Percentiles rank a stretch among this genome's conserved stretches.
phyloP scores from a whole-genome alignment of 495 filamentous ascomycete genomes.

The Aspergillus conjunctus region DNA sequence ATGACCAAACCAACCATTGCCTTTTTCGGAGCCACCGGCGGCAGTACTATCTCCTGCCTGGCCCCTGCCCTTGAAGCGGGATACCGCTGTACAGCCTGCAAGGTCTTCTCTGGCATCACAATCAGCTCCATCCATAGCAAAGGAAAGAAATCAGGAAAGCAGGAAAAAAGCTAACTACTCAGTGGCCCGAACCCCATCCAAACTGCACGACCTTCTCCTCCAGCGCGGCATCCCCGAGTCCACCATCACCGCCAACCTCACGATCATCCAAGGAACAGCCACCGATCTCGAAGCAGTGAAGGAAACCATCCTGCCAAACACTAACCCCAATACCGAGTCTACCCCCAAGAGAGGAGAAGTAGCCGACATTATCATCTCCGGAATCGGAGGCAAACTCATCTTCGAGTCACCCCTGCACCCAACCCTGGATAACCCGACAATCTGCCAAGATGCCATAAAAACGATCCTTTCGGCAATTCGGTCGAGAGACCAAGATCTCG shows the following conservation, averaged over 20 bases:
- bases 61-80: too few relatives aligned
- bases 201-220: slow-evolving; percentile 51
- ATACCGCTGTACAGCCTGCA: too few relatives aligned
- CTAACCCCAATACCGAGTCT: too few relatives aligned
- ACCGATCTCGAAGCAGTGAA: slow-evolving; percentile 40
- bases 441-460: slow-evolving; percentile 55
- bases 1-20: too few relatives aligned
- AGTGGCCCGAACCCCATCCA: slow-evolving; percentile 62
- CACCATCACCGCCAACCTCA: slow-evolving; percentile 43
- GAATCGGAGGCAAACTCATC: slow-evolving; percentile 36
- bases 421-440: slow-evolving; percentile 53
- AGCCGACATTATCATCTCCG: slow-evolving; percentile 36
- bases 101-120: too few relatives aligned
- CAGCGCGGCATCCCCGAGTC: slow-evolving; percentile 31
- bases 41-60: too few relatives aligned
- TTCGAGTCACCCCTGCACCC: slow-evolving; percentile 28
- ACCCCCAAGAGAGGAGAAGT: too few relatives aligned
- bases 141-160: too few relatives aligned
- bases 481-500: slow-evolving; percentile 14
- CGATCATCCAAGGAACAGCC: slow-evolving; percentile 54
- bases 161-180: too few relatives aligned
- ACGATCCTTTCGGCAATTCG: slow-evolving; percentile 51
- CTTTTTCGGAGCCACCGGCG: too few relatives aligned
- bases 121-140: too few relatives aligned
- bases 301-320: slow-evolving; percentile 32